Base-by-base conservation (phyloP, 179 eudicot genomes). In the Beta lomatogona region DNA sequence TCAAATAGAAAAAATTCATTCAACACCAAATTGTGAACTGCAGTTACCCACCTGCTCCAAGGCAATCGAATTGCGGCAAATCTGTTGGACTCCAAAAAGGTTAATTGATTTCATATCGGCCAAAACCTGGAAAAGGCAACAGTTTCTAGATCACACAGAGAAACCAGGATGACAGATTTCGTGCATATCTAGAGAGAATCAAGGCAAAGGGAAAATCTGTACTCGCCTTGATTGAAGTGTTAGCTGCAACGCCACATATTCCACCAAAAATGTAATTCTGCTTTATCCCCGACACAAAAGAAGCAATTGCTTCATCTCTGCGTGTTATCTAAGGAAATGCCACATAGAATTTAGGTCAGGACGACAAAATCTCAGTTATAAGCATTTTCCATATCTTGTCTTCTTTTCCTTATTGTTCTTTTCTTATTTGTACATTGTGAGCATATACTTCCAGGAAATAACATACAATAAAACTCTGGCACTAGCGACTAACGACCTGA, bases 41-140 rank as follows among this genome's bases (percentile, higher is more conserved):
- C 13, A 58, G 44, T 72, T 76, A 86, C 83, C 54, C 22, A 95
- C 99, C 98, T 93, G 99, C 85, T 97, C 99, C 86, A 94, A 66
- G 64, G 98, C 99, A 83, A 97, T 97, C 82, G 98, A 91, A 84
- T 97, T 93, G 77, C 99, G 97, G 71, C 98, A 97, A 87, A 97
- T 93, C 88, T 97, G 99, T 86, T 94, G 99, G 86, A 97, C 98
- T 46, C 99, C 99, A 84, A 97, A 93, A 77, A 97, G 97, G 82
- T 97, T 94, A 85, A 97, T 88, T 78, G 91, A 90, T 78, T 89
- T 93, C 90, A 95, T 90, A 75, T 92, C 95, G 81, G 94, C 93
- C 91, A 97, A 88, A 65, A 94, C 98, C 99, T 97, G 85, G 60
- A 83, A 63, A 72, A 75, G 4, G 60, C 28, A 58, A 82, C 21